Base-by-base conservation (phyloP, 2,329 filamentous ascomycete species). In the Westerdykella aurantiaca region DNA sequence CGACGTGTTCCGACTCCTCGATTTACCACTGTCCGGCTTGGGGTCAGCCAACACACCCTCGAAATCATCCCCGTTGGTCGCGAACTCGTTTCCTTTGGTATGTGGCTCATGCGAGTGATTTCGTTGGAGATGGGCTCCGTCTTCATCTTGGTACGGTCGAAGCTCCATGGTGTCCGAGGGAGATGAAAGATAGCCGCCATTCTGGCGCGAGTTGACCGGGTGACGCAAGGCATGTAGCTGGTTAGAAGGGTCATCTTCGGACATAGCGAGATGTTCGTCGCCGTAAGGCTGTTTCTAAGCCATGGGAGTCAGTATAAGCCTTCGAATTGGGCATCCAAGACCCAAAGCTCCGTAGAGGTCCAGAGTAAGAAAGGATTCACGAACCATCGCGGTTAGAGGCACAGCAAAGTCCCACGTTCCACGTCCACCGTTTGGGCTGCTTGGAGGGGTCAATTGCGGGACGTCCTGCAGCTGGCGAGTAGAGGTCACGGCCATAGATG, bases 21-120 rank as follows among this genome's bases (percentile, higher is more conserved):
- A 7, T 46, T 44, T 33, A 47, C 53, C 47, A 34, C 7, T 12
- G 4, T 58, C 43, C 45, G 53, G 50, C 42, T 63, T 21, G 18
- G 18, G 18, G 18, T 21, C 18, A 67, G 54, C 74, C 33, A 70
- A 46, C 12, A 73, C 51, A 55, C 70, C 72, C 43, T 78, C 75
- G n/a, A 69, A 63, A 11, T 72, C 70, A 49, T 67, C 71, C 31
- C 58, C 63, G 38, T 58, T 62, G 3, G 69, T 67, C 41, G 69
- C 69, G 39, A 70, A 58, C 43, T 70, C 70, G 39, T 69, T 66
- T 31, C 51, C 43, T 42, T 72, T 71, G 42, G 68, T 64, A 44
- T 55, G 62, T 37, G 71, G 57, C 23, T 64, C 63, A 41, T 61
- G 51, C 23, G 65, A 54, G 41, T 64, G 59, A 31, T 61, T 63